Evolutionary conservation across 2,329 filamentous ascomycete species (phyloP).

Genomic region (Apiospora aurea): DNA sequence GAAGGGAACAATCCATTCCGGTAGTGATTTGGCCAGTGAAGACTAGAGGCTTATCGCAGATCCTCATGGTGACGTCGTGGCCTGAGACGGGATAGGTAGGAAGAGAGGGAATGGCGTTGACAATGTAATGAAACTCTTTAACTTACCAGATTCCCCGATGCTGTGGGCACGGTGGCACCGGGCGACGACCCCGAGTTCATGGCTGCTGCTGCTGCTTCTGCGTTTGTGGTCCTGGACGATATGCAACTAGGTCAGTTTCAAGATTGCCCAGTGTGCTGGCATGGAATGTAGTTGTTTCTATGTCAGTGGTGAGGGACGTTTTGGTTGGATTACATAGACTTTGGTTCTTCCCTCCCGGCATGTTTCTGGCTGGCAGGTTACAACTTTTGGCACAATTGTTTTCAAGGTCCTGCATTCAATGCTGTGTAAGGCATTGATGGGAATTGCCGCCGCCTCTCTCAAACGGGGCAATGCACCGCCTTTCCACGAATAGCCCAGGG

Average conservation of each 20-base stretch:
- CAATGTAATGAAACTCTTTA: background rate
- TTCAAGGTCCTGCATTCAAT: background rate
- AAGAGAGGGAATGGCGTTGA: background rate
- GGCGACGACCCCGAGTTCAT: constrained; percentile 39
- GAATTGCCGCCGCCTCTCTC: background rate
- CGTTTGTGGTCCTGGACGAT: background rate
- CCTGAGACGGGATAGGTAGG: background rate
- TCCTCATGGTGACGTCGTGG: background rate
- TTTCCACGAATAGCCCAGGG: background rate
- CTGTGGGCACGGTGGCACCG: constrained; percentile 40
- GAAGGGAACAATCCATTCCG: background rate
- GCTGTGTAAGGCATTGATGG: background rate
- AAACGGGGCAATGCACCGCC: background rate
- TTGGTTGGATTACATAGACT: background rate
- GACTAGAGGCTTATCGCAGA: background rate
- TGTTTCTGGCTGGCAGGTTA: background rate
- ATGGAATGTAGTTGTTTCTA: background rate
- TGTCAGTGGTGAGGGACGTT: background rate
- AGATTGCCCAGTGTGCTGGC: background rate
- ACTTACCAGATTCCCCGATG: constrained; percentile 42
- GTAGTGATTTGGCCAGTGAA: background rate
- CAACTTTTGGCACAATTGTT: background rate
- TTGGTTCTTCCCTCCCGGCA: background rate
- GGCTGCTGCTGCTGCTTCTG: background rate
- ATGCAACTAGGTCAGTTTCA: background rate